Conservation (phyloP, 805 yeast genomes). For the Candida koratica region DNA sequence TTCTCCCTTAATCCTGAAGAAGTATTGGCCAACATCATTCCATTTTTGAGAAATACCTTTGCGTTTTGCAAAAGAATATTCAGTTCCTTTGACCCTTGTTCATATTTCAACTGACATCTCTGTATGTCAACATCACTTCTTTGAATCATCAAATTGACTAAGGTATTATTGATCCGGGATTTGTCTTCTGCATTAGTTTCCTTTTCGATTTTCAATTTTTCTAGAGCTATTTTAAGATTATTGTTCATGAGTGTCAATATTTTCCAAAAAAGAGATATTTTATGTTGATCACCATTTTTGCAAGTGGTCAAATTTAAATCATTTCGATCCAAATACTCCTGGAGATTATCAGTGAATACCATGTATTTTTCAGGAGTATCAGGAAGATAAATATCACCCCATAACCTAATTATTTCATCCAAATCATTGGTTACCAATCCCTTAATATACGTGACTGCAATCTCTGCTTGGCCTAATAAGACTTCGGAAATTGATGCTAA, state of each 20-base stretch:
- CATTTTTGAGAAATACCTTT: slow-evolving; percentile 42
- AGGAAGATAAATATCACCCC: slow-evolving; percentile 29
- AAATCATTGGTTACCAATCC: slow-evolving; percentile 27
- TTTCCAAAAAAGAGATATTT: slow-evolving; percentile 33
- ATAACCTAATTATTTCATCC: slow-evolving; percentile 24
- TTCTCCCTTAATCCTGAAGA: slow-evolving; percentile 52
- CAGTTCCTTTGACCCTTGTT: slow-evolving; percentile 27
- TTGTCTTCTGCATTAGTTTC: slow-evolving; percentile 22
- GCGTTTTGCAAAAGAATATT: slow-evolving; percentile 35
- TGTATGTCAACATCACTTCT: slow-evolving; percentile 52
- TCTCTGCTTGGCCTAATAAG: slow-evolving; percentile 28
- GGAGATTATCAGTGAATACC: slow-evolving; percentile 42
- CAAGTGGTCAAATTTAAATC: slow-evolving; percentile 17
- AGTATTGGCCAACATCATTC: slow-evolving; percentile 41
- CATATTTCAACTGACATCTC: slow-evolving; percentile 35
- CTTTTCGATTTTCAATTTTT: slow-evolving; percentile 21
- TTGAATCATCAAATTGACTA: slow-evolving; percentile 44
- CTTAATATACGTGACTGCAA: slow-evolving; percentile 25
- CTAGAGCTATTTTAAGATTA: slow-evolving; percentile 38
- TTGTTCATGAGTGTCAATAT: slow-evolving; percentile 35
- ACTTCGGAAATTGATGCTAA: slow-evolving; percentile 25
- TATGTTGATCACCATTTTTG: slow-evolving; percentile 9
- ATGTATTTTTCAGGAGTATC: slow-evolving; percentile 35
- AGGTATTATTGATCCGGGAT: slow-evolving; percentile 32
- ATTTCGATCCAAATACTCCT: slow-evolving; percentile 39